These are phyloP conservation scores for Alectoria sarmentosa DNA, from an alignment of 495 filamentous ascomycete species.

Conservation along the genomic window DNA sequence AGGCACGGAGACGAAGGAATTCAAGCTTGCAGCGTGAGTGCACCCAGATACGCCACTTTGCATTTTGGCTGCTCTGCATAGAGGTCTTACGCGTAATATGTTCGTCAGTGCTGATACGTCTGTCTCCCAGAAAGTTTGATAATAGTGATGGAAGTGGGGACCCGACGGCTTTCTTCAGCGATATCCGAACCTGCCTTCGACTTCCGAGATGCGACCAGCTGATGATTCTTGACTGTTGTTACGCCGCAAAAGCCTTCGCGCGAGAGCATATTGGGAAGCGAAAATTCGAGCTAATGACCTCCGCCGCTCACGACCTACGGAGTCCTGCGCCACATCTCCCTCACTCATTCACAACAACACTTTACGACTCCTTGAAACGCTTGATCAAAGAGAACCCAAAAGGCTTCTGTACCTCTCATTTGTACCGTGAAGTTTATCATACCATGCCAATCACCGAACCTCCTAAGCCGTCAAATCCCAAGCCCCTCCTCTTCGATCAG, in stretches of 20 bases:
- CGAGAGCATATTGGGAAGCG: constrained; percentile 22
- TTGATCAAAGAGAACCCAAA: constrained; percentile 18
- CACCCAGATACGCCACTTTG: neutral
- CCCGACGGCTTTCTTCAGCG: constrained; percentile 25
- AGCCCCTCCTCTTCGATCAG: constrained; percentile 25
- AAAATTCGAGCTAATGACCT: constrained; percentile 28
- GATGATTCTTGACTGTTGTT: constrained; percentile 28
- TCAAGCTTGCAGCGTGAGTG: constrained; percentile 27
- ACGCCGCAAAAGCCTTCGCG: constrained; percentile 23
- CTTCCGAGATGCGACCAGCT: constrained; percentile 27
- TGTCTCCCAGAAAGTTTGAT: constrained; percentile 14
- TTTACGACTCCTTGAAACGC: constrained; percentile 14
- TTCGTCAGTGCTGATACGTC: constrained; percentile 3
- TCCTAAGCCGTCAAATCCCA: neutral
- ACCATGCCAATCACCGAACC: neutral
- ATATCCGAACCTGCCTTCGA: constrained; percentile 23
- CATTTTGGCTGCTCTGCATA: neutral
- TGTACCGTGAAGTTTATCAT: constrained; percentile 27
- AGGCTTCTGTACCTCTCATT: constrained; percentile 24
- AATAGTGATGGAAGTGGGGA: constrained; percentile 20
- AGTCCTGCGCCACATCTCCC: constrained; percentile 11
- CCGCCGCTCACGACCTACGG: constrained; percentile 7
- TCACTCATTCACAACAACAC: constrained; percentile 25
- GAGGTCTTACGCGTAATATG: neutral
- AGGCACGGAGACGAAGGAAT: constrained; percentile 21